phyloP scores from a whole-genome alignment of 2,329 filamentous ascomycete genomes.

The Neopestalotiopsis sp. region DNA sequence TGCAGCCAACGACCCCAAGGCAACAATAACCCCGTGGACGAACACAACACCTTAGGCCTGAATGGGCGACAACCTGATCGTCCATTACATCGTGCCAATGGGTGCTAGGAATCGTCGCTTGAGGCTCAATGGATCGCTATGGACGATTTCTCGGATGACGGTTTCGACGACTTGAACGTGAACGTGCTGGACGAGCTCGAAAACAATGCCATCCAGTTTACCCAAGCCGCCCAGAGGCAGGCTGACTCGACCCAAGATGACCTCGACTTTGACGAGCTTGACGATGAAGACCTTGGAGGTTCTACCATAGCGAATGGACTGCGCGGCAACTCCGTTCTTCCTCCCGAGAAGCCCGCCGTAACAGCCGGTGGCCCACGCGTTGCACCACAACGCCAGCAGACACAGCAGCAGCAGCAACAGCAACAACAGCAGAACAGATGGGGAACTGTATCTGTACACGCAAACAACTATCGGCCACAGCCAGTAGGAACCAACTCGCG shows the following conservation, averaged over 20 bases:
- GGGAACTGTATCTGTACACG: conserved; percentile 29
- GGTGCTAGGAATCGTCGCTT: background rate
- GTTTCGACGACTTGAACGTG: conserved; percentile 64
- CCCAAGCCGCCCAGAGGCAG: conserved; percentile 52
- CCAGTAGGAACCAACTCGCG: conserved; percentile 23
- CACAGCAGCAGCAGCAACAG: background rate
- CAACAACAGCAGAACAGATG: conserved; percentile 24
- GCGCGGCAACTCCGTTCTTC: conserved; percentile 43
- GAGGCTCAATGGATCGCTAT: conserved; percentile 17
- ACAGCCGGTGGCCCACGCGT: conserved; percentile 13
- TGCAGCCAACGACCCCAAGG: background rate
- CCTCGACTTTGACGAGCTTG: conserved; percentile 50
- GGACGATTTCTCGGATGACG: conserved; percentile 70
- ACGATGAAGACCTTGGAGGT: conserved; percentile 65
- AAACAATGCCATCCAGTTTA: conserved; percentile 66
- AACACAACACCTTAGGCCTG: background rate
- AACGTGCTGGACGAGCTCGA: conserved; percentile 67
- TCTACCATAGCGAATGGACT: conserved; percentile 58
- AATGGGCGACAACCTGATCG: background rate
- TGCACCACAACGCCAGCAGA: conserved; percentile 3
- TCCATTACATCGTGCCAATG: conserved; percentile 5
- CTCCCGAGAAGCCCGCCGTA: conserved; percentile 24
- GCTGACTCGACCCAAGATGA: conserved; percentile 31
- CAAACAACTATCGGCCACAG: conserved; percentile 30
- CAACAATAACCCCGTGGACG: background rate